Evolutionary conservation across 768 basidiomycete genomes (phyloP).

Genomic region (Lepiota venenata): DNA sequence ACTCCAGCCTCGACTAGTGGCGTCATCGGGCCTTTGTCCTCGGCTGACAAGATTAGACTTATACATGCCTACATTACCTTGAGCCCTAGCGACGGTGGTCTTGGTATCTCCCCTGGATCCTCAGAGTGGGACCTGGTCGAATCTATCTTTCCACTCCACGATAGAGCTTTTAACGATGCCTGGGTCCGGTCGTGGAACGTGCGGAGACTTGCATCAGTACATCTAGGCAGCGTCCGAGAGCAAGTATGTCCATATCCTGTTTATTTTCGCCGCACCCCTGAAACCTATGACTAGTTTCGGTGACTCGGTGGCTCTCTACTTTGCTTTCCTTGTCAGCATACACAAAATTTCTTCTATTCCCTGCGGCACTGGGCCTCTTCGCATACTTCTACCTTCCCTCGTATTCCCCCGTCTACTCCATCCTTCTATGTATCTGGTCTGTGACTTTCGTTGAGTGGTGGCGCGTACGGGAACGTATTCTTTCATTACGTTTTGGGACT

Average conservation of each 20-base stretch:
- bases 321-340: conserved; percentile 85
- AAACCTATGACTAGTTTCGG: conserved; percentile 51
- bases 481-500: conserved; percentile 83
- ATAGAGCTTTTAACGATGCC: conserved; percentile 71
- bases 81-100: conserved; percentile 70
- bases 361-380: conserved; percentile 64
- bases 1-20: conserved; percentile 42
- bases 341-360: conserved; percentile 74
- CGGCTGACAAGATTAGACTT: conserved; percentile 80
- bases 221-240: conserved; percentile 68
- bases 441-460: conserved; percentile 89
- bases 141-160: conserved; percentile 80
- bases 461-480: conserved; percentile 79
- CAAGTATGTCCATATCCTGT: conserved; percentile 40
- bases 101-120: conserved; percentile 74
- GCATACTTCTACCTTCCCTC: conserved; percentile 70
- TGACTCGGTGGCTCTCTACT: conserved; percentile 82
- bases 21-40: conserved; percentile 46
- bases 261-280: not conserved
- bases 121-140: conserved; percentile 79
- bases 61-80: conserved; percentile 71
- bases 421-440: conserved; percentile 78
- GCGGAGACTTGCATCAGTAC: conserved; percentile 56
- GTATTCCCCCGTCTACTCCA: conserved; percentile 77
- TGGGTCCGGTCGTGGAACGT: conserved; percentile 81